Evolutionary conservation across 2,329 filamentous ascomycete species (phyloP), one percentile per base, ranked within the genome.

Genomic region (Boeremia exigua): DNA sequence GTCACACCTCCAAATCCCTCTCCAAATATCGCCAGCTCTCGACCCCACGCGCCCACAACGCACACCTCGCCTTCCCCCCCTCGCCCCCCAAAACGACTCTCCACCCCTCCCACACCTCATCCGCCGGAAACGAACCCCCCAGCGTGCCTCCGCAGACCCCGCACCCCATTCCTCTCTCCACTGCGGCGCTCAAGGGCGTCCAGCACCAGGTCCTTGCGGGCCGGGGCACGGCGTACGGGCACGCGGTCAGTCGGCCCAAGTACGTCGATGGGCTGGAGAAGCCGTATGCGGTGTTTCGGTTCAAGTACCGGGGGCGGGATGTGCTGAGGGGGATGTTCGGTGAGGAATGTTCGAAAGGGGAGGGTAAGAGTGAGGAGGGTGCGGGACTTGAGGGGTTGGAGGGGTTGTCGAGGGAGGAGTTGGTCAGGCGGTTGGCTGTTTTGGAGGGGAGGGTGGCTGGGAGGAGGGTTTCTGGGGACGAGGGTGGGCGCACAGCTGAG

Each of bases 241-340:
- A 81, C 56, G 62, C 64, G 0, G 59, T 73, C 0, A 66, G 66
- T 1, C 59, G 72, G 4, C 79, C 79, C 2, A 65, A 71, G 34
- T 81, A 81, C 54, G 37, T 81, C 5, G 79, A 81, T 59, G 48
- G 57, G 0, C 28, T 73, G 2, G 66, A 68, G 1, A 62, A 49
- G 14, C 70, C 73, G 23, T 81, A 79, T 54, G 80, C 79, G 0
- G 75, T 81, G 10, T 81, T 82, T 62, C 72, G 73, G n/a, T 82
- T 81, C 73, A 78, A 78, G 48, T 81, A 81, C 54, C 73, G 79
- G 2, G 75, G 69, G 15, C 54, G 53, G 42, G 47, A 43, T 2
- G 53, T 67, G 14, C 60, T 81, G 29, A 67, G 23, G 43, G 11
- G 37, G 6, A 30, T 54, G 43, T 48, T 54, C n/a, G 73, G 58